Evolutionary conservation across 108 stramenopile genomes (phyloP).

Genomic region (Fragilariopsis cylindrus): DNA sequence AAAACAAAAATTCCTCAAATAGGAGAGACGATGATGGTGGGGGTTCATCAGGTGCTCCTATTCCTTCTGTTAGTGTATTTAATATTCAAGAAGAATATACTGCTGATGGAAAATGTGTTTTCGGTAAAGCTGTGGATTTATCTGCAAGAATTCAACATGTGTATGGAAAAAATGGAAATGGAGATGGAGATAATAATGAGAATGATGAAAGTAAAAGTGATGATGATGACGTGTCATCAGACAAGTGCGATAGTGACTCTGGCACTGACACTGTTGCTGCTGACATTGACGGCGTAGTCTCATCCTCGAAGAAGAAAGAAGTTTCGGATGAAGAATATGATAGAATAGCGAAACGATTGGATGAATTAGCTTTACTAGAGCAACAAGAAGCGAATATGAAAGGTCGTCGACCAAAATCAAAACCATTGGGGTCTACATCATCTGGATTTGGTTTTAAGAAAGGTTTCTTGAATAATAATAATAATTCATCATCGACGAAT

Average conservation of each 20-base stretch:
- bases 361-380: constrained; percentile 10
- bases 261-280: not conserved
- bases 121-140: constrained; percentile 6
- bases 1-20: no score
- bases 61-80: not conserved
- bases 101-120: not conserved
- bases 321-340: constrained; percentile 21
- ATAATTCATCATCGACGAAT: no score
- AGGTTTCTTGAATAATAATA: constrained; percentile 6
- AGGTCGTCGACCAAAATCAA: not conserved
- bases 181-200: not conserved
- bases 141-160: not conserved
- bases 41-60: not conserved
- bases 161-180: constrained; percentile 1
- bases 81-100: constrained; percentile 16
- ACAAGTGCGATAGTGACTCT: not conserved
- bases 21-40: no score
- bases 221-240: not conserved
- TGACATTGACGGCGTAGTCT: not conserved
- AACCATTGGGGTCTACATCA: not conserved
- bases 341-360: constrained; percentile 7
- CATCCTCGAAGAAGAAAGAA: not conserved
- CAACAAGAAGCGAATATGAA: constrained; percentile 6
- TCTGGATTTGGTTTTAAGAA: constrained; percentile 12
- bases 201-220: constrained; percentile 5